Percentiles rank a stretch among this genome's conserved stretches.
phyloP scores from a whole-genome alignment of 164 flowering plant species.

The Stephania yunnanensis region DNA sequence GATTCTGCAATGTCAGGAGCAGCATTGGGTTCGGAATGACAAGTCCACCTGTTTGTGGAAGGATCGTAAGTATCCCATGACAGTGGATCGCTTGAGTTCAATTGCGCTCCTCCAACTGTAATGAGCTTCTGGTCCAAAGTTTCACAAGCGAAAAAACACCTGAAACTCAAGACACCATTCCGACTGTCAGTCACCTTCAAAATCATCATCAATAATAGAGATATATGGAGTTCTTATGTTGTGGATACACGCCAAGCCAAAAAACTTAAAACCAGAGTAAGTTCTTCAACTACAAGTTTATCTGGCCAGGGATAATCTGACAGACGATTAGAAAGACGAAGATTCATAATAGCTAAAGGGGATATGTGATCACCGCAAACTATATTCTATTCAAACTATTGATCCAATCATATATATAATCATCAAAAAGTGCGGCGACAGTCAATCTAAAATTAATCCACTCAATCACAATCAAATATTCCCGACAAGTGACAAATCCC shows the following conservation, averaged over 20 bases:
- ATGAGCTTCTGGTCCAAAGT: conserved; percentile 50
- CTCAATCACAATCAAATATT: too few relatives aligned
- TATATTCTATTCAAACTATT: too few relatives aligned
- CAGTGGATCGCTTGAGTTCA: conserved; percentile 36
- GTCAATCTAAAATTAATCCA: too few relatives aligned
- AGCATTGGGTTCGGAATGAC: conserved; percentile 39
- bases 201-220: background rate
- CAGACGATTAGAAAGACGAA: background rate
- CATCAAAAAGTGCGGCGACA: background rate
- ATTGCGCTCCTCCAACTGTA: conserved; percentile 69
- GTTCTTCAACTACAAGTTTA: background rate
- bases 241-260: background rate
- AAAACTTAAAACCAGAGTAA: background rate
- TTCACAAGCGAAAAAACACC: conserved; percentile 69
- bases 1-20: conserved; percentile 63
- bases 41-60: conserved; percentile 35
- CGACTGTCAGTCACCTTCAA: background rate
- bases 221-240: background rate
- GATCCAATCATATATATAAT: background rate
- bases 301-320: background rate
- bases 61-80: conserved; percentile 70
- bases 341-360: background rate
- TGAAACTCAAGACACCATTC: conserved; percentile 23
- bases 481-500: too few relatives aligned
- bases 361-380: background rate